Conservation (phyloP, 352 stramenopile species). For the Pythium folliculosum region DNA sequence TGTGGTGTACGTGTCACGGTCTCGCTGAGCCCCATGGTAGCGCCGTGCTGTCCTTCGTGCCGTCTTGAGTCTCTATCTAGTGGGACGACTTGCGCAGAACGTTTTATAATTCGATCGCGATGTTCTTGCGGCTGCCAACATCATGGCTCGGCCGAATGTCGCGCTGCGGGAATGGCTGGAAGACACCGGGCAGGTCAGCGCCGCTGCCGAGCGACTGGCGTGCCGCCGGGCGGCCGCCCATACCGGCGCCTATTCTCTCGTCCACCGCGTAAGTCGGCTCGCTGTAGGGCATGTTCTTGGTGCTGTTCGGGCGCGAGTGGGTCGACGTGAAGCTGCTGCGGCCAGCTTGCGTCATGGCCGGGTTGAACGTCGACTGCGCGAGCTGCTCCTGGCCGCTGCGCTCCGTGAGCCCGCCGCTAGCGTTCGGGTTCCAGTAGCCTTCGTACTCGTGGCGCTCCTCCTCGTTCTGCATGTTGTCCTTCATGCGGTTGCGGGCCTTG, state of each 20-base stretch:
- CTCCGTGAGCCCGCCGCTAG: slow-evolving; percentile 2
- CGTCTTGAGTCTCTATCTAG: neutral
- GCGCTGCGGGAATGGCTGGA: slow-evolving; percentile 22
- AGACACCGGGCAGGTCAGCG: slow-evolving; percentile 15
- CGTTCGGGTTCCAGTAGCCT: slow-evolving; percentile 25
- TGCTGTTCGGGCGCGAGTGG: slow-evolving; percentile 28
- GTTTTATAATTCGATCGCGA: slow-evolving; percentile 29
- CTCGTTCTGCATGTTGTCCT: slow-evolving; percentile 26
- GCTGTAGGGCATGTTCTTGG: slow-evolving; percentile 20
- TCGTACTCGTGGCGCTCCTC: slow-evolving; percentile 24
- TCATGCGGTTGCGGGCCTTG: slow-evolving; percentile 29
- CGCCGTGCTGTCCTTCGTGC: neutral
- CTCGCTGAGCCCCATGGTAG: no score
- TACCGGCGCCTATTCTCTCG: slow-evolving; percentile 19
- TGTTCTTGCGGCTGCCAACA: slow-evolving; percentile 25
- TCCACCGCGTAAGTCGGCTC: slow-evolving; percentile 18
- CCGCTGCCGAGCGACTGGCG: slow-evolving; percentile 22
- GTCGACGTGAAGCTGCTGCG: slow-evolving; percentile 26
- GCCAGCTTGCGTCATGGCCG: slow-evolving; percentile 5
- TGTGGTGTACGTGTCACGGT: no score
- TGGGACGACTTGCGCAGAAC: neutral
- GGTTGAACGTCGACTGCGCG: slow-evolving; percentile 13
- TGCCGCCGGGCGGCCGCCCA: neutral
- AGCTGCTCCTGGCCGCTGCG: slow-evolving; percentile 10
- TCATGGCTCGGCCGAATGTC: slow-evolving; percentile 20